Evolutionary conservation across 768 basidiomycete species (phyloP), one percentile per base, ranked within the genome.

Genomic region (Naganishia randhawae): DNA sequence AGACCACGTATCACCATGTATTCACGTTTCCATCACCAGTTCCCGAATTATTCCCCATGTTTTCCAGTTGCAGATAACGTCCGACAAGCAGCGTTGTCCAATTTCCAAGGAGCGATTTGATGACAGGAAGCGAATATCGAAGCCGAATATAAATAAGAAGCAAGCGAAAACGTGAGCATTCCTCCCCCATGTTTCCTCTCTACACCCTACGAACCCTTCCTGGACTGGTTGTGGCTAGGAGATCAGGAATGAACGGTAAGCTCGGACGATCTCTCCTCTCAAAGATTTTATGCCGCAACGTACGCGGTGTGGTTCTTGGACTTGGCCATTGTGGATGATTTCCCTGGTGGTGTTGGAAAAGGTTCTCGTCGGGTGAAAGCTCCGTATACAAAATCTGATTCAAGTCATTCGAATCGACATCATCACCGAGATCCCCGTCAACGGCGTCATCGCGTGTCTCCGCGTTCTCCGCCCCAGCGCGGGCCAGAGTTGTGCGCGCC

Each of bases 201-300:
- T 55, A 3, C 25, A 29, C 39, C 27, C 50, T 61, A 72, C 76
- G 54, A 29, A 78, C 77, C 92, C 87, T 96, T 97, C 82, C 87
- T 87, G 74, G 73, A 77, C 84, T 96, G 92, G 85, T 95, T 96
- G 86, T 95, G 93, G 82, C 91, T 91, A 22, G 77, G 89, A 14
- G 10, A 53, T 78, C 54, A 78, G 66, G 50, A 45, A 69, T 17
- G 65, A 55, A 57, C 29, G 50, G 39, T 31, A 50, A 54, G 65
- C 19, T 31, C 35, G 11, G 29, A 14, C 13, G 11, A 25, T 27
- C 25, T 22, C 25, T 25, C 29, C 6, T 41, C 11, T 6, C n/a
- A 17, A 2, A 22, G 25, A 33, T 17, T 22, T 2, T 25, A 19
- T 4, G 16, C 27, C 13, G 19, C 50, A 50, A 77, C 86, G 66